phyloP scores from a whole-genome alignment of 176 grass and related monocot genomes.

The Aegilops sharonensis region DNA sequence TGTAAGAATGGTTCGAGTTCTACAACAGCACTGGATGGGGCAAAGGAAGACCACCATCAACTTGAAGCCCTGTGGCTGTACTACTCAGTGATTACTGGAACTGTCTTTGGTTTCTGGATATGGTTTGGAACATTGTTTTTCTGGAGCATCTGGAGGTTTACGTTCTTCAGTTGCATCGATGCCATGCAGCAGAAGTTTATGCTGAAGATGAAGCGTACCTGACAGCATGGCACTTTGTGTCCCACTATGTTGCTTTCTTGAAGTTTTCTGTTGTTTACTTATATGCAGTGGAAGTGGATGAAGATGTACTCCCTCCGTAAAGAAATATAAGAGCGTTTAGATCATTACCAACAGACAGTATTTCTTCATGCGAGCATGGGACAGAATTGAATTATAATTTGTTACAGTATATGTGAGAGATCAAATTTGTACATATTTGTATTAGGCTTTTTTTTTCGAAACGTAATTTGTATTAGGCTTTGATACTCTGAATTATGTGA shows the following conservation, averaged over 20 bases:
- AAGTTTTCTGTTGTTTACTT: no score
- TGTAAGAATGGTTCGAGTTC: neutral
- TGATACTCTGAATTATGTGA: neutral
- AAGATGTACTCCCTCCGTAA: no score
- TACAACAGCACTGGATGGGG: neutral
- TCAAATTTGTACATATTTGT: no score
- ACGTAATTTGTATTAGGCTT: no score
- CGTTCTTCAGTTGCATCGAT: neutral
- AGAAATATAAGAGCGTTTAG: no score
- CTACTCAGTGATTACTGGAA: neutral
- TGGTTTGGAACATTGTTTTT: conserved; percentile 21
- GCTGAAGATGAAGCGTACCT: neutral
- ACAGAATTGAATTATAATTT: no score
- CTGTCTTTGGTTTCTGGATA: conserved; percentile 17
- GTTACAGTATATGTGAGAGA: no score
- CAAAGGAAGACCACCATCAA: neutral
- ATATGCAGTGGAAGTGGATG: no score
- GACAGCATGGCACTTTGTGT: neutral
- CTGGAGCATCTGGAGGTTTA: neutral
- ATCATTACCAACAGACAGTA: no score
- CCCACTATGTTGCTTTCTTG: neutral
- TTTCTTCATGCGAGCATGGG: no score
- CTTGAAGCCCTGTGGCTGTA: neutral
- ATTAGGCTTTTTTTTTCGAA: no score
- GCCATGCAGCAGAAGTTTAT: neutral